Evolutionary conservation across 495 filamentous ascomycete genomes (phyloP).

Genomic region (Achaetomiella virescens): DNA sequence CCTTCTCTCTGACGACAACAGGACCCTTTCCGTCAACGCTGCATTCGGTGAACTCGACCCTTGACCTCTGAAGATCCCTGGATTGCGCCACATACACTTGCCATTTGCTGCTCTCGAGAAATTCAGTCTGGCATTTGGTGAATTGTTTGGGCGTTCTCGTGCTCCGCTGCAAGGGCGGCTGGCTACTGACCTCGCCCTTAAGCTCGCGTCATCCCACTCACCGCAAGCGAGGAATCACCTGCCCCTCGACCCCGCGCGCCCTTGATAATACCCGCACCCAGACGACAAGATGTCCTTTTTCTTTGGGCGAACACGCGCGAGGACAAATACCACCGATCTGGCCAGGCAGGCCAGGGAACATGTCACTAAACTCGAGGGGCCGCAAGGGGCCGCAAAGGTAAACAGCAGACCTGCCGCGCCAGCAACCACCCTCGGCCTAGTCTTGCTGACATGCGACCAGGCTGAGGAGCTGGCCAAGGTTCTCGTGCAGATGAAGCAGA

Average conservation of each 20-base stretch:
- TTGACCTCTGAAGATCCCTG: not conserved
- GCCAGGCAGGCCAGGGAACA: slow-evolving; percentile 50
- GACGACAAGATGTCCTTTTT: slow-evolving; percentile 75
- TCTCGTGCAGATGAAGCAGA: slow-evolving; percentile 73
- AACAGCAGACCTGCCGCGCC: slow-evolving; percentile 11
- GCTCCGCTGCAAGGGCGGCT: slow-evolving; percentile 10
- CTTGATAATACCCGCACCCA: not conserved
- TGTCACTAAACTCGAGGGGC: slow-evolving; percentile 48
- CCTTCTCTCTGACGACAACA: not conserved
- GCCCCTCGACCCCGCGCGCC: slow-evolving; percentile 3
- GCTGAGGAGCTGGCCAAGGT: slow-evolving; percentile 57
- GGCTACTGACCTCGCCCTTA: not conserved
- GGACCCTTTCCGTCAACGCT: not conserved
- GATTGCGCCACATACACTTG: not conserved
- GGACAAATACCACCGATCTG: slow-evolving; percentile 47
- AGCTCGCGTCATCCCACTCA: slow-evolving; percentile 4
- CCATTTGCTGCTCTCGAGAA: not conserved
- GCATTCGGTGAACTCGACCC: not conserved
- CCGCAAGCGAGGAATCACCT: not conserved
- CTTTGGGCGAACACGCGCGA: slow-evolving; percentile 65
- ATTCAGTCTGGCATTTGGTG: slow-evolving; percentile 4
- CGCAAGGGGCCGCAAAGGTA: slow-evolving; percentile 46
- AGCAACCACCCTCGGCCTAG: not conserved
- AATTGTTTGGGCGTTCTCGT: slow-evolving; percentile 7
- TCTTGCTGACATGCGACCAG: slow-evolving; percentile 30